Evolutionary conservation across 768 basidiomycete genomes (phyloP), one percentile per base, ranked within the genome.

Genomic region (Pleurotus platypus): DNA sequence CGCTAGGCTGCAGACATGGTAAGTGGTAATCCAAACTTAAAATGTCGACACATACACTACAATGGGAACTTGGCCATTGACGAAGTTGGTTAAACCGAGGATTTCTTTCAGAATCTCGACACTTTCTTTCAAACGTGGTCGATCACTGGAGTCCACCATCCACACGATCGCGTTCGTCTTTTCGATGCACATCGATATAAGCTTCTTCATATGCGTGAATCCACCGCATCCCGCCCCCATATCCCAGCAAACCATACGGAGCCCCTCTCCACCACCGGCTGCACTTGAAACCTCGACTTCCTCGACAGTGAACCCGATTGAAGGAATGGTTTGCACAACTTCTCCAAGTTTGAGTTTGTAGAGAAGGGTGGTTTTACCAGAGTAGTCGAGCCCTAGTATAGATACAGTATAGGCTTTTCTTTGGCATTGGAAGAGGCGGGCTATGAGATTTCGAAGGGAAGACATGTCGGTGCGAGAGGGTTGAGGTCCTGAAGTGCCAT

Each of bases 191-290:
- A 61, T 22, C 11, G 61, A 43, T n/a, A 73, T 40, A 24, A 72
- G 40, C 6, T 48, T 37, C 46, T 74, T 77, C 51, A 82, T 70
- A 26, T 74, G 73, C 22, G 72, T 62, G 53, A 78, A 73, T 60
- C 62, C 61, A 62, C 73, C 76, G 63, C 83, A 83, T 18, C 83
- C 84, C 3, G 62, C 56, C 63, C 86, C 87, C 57, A 84, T 71
- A 68, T 88, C 85, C 86, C 84, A 87, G 2, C 80, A 79, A 13
- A 74, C 78, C 67, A 84, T 78, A 43, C 72, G 78, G 39, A 72
- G 77, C 66, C 67, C 74, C 73, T 72, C 55, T 1, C 66, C 62
- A 30, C 46, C 50, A 0, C 60, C 30, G 6, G 64, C 63, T 1
- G 66, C 58, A 3, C 65, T 61, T 6, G 68, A 60, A 42, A 35